Conservation (phyloP, 2,329 filamentous ascomycete genomes). For the Diplocarpon mali region DNA sequence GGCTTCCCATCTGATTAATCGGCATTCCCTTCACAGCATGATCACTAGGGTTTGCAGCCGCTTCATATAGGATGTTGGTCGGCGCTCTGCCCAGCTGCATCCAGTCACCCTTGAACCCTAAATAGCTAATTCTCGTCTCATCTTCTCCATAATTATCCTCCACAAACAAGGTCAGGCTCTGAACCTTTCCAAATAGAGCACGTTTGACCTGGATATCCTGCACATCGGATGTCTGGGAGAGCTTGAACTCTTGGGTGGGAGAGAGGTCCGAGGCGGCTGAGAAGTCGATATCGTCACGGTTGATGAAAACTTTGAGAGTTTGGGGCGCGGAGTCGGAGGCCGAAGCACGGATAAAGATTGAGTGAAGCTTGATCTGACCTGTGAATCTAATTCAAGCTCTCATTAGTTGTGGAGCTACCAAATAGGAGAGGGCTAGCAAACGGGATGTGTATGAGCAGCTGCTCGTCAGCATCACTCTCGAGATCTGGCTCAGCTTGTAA, state of each 20-base stretch:
- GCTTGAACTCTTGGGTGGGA: constrained; percentile 65
- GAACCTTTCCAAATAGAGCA: constrained; percentile 81
- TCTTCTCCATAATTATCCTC: constrained; percentile 82
- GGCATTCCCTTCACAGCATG: constrained; percentile 56
- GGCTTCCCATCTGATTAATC: constrained; percentile 43
- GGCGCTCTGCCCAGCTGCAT: constrained; percentile 78
- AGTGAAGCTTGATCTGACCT: constrained; percentile 85
- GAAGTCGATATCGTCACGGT: constrained; percentile 83
- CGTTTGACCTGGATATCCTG: constrained; percentile 83
- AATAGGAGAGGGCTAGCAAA: constrained; percentile 34
- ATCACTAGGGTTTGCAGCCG: constrained; percentile 82
- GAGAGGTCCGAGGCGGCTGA: constrained; percentile 54
- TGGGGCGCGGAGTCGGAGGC: constrained; percentile 59
- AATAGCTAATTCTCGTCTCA: constrained; percentile 65
- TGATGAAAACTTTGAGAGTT: constrained; percentile 80
- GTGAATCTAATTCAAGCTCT: constrained; percentile 55
- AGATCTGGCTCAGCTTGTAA: constrained; percentile 63
- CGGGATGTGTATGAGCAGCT: constrained; percentile 88
- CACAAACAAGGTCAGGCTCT: constrained; percentile 74
- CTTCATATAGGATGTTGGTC: constrained; percentile 81
- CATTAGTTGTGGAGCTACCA: background rate
- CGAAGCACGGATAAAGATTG: constrained; percentile 74
- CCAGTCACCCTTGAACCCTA: constrained; percentile 92
- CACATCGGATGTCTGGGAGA: constrained; percentile 68
- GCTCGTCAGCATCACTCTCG: constrained; percentile 79